phyloP scores from a whole-genome alignment of 768 basidiomycete genomes.

The Boletus patriciae region DNA sequence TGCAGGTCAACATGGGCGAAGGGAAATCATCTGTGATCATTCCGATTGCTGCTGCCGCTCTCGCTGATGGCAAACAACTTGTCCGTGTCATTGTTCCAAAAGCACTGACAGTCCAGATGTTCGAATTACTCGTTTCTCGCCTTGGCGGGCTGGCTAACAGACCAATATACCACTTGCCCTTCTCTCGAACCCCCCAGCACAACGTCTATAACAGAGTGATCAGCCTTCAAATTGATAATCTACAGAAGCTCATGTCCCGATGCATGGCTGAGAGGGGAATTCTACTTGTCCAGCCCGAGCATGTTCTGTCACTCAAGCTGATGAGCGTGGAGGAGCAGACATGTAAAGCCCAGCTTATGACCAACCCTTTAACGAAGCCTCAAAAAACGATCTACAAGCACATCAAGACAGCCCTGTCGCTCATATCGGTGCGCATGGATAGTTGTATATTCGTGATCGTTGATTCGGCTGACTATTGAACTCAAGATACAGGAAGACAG shows the following conservation, averaged over 20 bases:
- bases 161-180: constrained; percentile 47
- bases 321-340: constrained; percentile 36
- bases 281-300: constrained; percentile 49
- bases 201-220: too few species aligned
- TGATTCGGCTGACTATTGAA: not conserved
- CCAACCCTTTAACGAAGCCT: constrained; percentile 15
- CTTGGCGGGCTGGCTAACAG: constrained; percentile 44
- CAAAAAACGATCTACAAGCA: not conserved
- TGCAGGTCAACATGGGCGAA: constrained; percentile 58
- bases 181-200: constrained; percentile 39
- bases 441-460: not conserved
- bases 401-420: not conserved
- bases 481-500: not conserved
- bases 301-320: constrained; percentile 48
- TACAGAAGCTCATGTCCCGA: constrained; percentile 34
- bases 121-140: constrained; percentile 41
- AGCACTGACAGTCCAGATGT: constrained; percentile 42
- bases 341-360: too few species aligned
- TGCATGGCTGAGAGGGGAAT: constrained; percentile 42
- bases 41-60: constrained; percentile 39
- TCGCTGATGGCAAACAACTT: constrained; percentile 43
- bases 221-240: too few species aligned
- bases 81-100: constrained; percentile 49
- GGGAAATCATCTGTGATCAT: constrained; percentile 49
- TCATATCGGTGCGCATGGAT: not conserved